Conservation (phyloP, 768 basidiomycete genomes). For the Gloeopeniophorella convolvens region DNA sequence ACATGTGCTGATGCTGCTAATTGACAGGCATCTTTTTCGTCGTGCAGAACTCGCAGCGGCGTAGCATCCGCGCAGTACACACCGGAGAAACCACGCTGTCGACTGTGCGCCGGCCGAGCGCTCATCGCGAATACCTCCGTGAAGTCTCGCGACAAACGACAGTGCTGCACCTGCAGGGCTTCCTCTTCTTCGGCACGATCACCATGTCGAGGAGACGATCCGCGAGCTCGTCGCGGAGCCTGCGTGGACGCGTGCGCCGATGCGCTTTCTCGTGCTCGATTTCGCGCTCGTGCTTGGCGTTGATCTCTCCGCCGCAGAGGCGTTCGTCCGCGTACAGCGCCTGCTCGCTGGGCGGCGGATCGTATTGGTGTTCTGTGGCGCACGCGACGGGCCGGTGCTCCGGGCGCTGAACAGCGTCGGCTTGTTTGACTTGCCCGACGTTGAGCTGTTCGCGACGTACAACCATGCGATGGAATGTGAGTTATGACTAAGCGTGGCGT, state of each 20-base stretch:
- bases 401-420: conserved; percentile 73
- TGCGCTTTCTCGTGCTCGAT: conserved; percentile 88
- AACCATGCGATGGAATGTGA: conserved; percentile 92
- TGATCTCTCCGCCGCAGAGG: conserved; percentile 93
- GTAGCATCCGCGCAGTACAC: conserved; percentile 78
- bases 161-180: conserved; percentile 83
- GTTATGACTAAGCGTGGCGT: conserved; percentile 25
- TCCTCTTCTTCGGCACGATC: conserved; percentile 93
- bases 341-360: conserved; percentile 70
- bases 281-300: conserved; percentile 81
- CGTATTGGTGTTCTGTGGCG: conserved; percentile 83
- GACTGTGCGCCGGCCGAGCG: conserved; percentile 82
- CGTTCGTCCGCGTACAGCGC: conserved; percentile 86
- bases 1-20: not conserved
- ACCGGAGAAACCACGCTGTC: conserved; percentile 83
- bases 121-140: conserved; percentile 86
- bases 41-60: conserved; percentile 83
- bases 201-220: conserved; percentile 84
- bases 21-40: conserved; percentile 85
- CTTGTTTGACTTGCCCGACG: conserved; percentile 66
- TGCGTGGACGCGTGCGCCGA: conserved; percentile 64
- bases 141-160: conserved; percentile 89
- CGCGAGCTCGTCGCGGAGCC: conserved; percentile 65
- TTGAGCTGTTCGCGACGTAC: conserved; percentile 75
- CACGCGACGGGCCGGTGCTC: conserved; percentile 55